These are phyloP conservation scores for Malus asiatica DNA, from an alignment of 306 rosid species.

Conservation along the genomic window DNA sequence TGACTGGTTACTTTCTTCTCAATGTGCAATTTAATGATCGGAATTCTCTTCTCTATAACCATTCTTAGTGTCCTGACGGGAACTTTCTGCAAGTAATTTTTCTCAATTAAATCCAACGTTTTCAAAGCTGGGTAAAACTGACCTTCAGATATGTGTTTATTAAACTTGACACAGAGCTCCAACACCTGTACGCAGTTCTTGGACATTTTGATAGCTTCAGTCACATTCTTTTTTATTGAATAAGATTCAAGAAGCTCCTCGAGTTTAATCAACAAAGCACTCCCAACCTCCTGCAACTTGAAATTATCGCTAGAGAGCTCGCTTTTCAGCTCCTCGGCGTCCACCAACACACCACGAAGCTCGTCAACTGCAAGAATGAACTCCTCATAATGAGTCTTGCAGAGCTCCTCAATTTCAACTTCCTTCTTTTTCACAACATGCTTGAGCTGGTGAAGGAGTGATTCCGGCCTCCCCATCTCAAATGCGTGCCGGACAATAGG, in stretches of 20 bases:
- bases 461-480: conserved; percentile 78
- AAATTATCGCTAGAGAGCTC: conserved; percentile 86
- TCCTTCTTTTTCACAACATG: conserved; percentile 76
- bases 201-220: conserved; percentile 75
- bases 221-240: conserved; percentile 69
- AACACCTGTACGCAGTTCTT: conserved; percentile 60
- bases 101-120: conserved; percentile 77
- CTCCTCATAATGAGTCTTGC: conserved; percentile 96
- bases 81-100: conserved; percentile 43
- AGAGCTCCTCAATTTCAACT: conserved; percentile 88
- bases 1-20: conserved; percentile 72
- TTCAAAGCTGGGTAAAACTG: conserved; percentile 75
- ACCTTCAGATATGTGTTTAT: conserved; percentile 59
- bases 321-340: conserved; percentile 89
- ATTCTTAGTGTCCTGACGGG: conserved; percentile 61
- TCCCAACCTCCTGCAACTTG: conserved; percentile 88
- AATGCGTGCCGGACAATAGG: conserved; percentile 91
- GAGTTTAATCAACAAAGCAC: conserved; percentile 57
- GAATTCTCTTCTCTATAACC: conserved; percentile 64
- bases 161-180: conserved; percentile 89
- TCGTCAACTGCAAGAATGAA: conserved; percentile 95
- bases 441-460: conserved; percentile 76
- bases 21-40: conserved; percentile 63
- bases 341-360: conserved; percentile 86
- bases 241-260: conserved; percentile 90